Conservation (phyloP, 169 alveolate species). For the Eimeria praecox region DNA sequence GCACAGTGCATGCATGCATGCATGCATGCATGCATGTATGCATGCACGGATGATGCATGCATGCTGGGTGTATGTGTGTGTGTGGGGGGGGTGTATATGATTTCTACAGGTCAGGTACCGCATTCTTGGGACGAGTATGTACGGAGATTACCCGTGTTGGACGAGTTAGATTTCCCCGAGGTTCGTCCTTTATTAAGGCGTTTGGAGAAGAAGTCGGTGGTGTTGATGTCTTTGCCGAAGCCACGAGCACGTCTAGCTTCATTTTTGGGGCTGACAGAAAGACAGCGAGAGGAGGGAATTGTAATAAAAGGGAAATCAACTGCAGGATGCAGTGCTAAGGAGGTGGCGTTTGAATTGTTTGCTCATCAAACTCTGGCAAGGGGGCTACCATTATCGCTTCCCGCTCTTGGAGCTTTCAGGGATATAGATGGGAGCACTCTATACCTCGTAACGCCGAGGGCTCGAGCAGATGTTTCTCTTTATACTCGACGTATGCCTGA, state of each 20-base stretch:
- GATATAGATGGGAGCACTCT: conserved; percentile 37
- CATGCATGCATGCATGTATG: neutral
- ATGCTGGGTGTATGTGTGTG: too few relatives aligned
- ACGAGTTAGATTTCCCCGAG: conserved; percentile 69
- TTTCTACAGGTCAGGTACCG: conserved; percentile 62
- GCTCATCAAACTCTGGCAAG: conserved; percentile 59
- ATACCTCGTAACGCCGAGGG: conserved; percentile 68
- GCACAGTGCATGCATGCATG: neutral
- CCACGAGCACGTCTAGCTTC: conserved; percentile 53
- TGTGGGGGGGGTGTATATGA: neutral
- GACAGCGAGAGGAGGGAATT: conserved; percentile 59
- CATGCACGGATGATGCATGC: neutral
- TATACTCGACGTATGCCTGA: conserved; percentile 43
- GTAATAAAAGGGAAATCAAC: conserved; percentile 66
- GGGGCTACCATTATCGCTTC: conserved; percentile 67
- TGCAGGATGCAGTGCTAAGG: conserved; percentile 28
- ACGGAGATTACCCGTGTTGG: conserved; percentile 56
- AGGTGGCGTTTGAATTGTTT: conserved; percentile 51
- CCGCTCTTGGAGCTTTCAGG: conserved; percentile 64
- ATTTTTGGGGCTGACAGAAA: conserved; percentile 49
- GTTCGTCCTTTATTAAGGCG: conserved; percentile 37
- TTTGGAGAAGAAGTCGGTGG: conserved; percentile 27
- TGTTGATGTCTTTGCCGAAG: conserved; percentile 27
- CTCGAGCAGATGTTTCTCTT: conserved; percentile 75
- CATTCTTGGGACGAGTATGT: conserved; percentile 57